phyloP scores from a whole-genome alignment of 208 protist species.

The Leishmania braziliensis region DNA sequence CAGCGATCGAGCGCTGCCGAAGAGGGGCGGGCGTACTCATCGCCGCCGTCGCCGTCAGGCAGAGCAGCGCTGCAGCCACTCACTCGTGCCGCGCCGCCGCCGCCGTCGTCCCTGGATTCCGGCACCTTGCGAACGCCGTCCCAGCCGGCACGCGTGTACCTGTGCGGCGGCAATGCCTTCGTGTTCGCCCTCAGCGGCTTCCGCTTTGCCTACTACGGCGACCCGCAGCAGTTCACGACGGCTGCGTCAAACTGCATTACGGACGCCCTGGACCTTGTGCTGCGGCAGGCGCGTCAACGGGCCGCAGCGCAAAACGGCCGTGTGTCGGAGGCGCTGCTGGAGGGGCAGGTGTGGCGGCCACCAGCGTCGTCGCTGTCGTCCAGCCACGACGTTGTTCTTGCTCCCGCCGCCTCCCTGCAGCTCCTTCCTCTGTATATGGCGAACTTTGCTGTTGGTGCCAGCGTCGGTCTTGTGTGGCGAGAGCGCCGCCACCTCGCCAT shows the following conservation, averaged over 20 bases:
- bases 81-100: neutral
- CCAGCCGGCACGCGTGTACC: conserved; percentile 20
- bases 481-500: conserved; percentile 11
- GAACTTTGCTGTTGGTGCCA: conserved; percentile 34
- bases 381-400: conserved; percentile 25
- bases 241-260: conserved; percentile 32
- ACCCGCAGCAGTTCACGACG: conserved; percentile 34
- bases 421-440: conserved; percentile 35
- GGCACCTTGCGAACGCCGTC: neutral
- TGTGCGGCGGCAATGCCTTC: conserved; percentile 50
- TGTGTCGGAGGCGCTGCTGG: neutral
- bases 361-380: neutral
- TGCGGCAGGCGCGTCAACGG: conserved; percentile 25
- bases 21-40: neutral
- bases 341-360: conserved; percentile 16
- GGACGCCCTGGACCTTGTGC: conserved; percentile 24
- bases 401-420: conserved; percentile 35
- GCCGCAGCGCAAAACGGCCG: conserved; percentile 14
- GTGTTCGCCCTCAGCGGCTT: conserved; percentile 59
- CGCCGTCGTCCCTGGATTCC: neutral
- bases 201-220: conserved; percentile 40
- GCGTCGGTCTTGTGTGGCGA: conserved; percentile 23
- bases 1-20: neutral
- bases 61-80: neutral
- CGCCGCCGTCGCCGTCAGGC: neutral